Evolutionary conservation across 176 grass and related monocot genomes (phyloP).

Genomic region (Chrysopogon serrulatus): DNA sequence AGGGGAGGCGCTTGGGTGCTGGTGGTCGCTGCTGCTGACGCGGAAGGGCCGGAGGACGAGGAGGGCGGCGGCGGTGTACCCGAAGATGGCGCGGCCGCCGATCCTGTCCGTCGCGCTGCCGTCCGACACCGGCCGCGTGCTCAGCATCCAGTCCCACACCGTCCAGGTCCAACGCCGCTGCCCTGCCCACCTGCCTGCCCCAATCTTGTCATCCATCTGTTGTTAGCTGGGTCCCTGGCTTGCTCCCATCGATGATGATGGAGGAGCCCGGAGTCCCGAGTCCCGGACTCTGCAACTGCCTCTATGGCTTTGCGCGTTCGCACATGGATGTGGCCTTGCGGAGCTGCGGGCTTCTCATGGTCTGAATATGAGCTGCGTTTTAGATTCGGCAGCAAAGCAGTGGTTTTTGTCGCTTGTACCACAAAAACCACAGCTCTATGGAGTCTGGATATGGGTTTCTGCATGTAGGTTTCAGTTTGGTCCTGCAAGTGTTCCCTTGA

Average conservation of each 20-base stretch:
- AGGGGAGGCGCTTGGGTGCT: slow-evolving; percentile 28
- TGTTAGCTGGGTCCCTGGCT: background rate
- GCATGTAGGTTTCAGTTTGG: background rate
- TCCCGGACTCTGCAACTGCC: background rate
- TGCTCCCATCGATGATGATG: background rate
- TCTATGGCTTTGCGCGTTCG: background rate
- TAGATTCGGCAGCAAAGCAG: background rate
- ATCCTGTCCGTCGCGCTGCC: slow-evolving; percentile 82
- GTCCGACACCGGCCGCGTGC: slow-evolving; percentile 87
- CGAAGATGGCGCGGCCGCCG: slow-evolving; percentile 55
- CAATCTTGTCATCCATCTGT: background rate
- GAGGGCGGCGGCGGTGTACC: background rate
- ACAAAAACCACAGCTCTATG: background rate
- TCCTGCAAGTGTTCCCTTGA: background rate
- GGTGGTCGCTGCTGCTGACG: background rate
- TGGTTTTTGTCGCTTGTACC: background rate
- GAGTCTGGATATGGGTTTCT: background rate
- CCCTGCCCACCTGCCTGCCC: background rate
- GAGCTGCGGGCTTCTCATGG: too few species aligned
- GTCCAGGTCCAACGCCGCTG: slow-evolving; percentile 56
- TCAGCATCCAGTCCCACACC: slow-evolving; percentile 98
- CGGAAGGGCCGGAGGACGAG: background rate
- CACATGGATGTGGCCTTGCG: background rate
- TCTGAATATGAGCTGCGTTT: background rate
- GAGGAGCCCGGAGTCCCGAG: too few species aligned